These are phyloP conservation scores for Posidonia oceanica DNA, from an alignment of 116 monocot genomes.

Conservation along the genomic window DNA sequence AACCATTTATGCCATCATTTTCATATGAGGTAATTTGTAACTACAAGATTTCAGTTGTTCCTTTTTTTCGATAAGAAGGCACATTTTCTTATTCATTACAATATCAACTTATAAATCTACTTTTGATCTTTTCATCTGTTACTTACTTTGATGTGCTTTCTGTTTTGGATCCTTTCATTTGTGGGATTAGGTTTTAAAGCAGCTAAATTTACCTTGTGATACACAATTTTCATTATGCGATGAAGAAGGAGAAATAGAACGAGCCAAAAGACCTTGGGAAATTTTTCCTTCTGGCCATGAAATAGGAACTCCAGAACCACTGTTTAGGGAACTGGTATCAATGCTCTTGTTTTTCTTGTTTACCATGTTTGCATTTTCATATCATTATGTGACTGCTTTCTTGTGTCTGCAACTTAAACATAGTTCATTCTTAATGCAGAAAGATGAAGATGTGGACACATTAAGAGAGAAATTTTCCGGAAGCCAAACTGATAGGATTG, in stretches of 20 bases:
- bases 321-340: background rate
- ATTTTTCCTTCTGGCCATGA: conserved; percentile 37
- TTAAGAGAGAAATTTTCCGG: conserved; percentile 81
- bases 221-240: conserved; percentile 40
- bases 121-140: background rate
- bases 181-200: conserved; percentile 47
- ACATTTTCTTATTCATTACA: background rate
- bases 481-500: conserved; percentile 82
- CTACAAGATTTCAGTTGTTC: background rate
- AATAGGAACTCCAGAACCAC: too few species aligned
- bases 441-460: conserved; percentile 70
- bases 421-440: conserved; percentile 31
- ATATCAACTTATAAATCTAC: background rate
- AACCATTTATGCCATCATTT: conserved; percentile 98
- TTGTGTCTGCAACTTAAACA: background rate
- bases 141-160: background rate
- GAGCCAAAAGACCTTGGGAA: background rate
- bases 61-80: background rate
- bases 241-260: conserved; percentile 13
- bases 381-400: background rate
- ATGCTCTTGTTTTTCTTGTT: conserved; percentile 2
- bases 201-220: conserved; percentile 54
- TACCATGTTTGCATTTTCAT: background rate
- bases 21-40: conserved; percentile 48
- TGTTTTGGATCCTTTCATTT: background rate